Evolutionary conservation across 208 protist species (phyloP), one percentile per base, ranked within the genome.

Genomic region (Plasmodiophora brassicae): DNA sequence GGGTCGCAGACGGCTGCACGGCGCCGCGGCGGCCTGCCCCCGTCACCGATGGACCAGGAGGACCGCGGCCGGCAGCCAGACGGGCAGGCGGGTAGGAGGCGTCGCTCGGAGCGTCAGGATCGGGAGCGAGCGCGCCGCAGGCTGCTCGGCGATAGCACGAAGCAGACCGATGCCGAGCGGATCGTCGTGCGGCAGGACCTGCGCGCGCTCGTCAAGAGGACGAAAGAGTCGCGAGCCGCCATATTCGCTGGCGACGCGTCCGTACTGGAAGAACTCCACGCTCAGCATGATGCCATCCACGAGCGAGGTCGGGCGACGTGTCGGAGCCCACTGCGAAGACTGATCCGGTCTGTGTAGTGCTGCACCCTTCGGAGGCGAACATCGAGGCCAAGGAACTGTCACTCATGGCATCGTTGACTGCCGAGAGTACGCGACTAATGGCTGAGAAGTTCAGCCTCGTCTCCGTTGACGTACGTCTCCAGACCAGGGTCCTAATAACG

Each of bases 121-220:
- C n/a, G n/a, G n/a, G n/a, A n/a, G n/a, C n/a, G n/a, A n/a, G n/a
- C n/a, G n/a, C n/a, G n/a, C n/a, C n/a, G n/a, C n/a, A n/a, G n/a
- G n/a, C n/a, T n/a, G n/a, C n/a, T n/a, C n/a, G n/a, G n/a, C n/a
- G n/a, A n/a, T n/a, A n/a, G n/a, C n/a, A n/a, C n/a, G n/a, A n/a
- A n/a, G n/a, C n/a, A n/a, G n/a, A n/a, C n/a, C n/a, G n/a, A n/a
- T n/a, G n/a, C n/a, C n/a, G n/a, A n/a, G n/a, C n/a, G n/a, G n/a
- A n/a, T n/a, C n/a, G n/a, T n/a, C n/a, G n/a, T n/a, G n/a, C n/a
- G n/a, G n/a, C n/a, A n/a, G n/a, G n/a, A n/a, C n/a, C n/a, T n/a
- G n/a, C n/a, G n/a, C n/a, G n/a, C n/a, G 65, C 65, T 78, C n/a
- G 41, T 78, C 41, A 38, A 78, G 10, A 78, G 41, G n/a, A 78